Evolutionary conservation across 2,329 filamentous ascomycete genomes (phyloP).

Genomic region (Macrophomina phaseolina): DNA sequence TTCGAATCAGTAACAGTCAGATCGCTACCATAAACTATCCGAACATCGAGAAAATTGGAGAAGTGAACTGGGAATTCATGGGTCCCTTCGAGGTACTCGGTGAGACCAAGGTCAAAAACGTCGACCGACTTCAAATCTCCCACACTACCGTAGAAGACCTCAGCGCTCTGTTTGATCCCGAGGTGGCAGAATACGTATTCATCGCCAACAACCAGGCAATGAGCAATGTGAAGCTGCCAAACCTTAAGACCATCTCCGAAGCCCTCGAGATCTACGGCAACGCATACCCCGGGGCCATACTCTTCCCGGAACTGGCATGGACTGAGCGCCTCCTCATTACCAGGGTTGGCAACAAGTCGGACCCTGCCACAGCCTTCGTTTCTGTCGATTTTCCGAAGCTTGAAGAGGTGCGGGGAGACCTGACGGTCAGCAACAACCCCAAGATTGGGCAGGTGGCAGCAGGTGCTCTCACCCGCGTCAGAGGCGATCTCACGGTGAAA

Average conservation of each 20-base stretch:
- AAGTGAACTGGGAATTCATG: neutral
- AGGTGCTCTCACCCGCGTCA: neutral
- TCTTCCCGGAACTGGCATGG: slow-evolving; percentile 4
- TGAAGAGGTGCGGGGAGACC: neutral
- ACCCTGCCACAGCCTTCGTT: too few relatives aligned
- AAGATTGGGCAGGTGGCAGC: neutral
- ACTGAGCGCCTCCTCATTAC: neutral
- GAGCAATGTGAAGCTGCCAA: neutral
- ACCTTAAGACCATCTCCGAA: neutral
- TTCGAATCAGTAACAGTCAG: neutral
- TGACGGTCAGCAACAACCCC: neutral
- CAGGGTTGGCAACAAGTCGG: neutral
- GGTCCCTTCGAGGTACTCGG: neutral
- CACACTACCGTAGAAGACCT: neutral
- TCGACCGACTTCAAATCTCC: neutral
- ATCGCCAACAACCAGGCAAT: neutral
- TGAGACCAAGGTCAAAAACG: neutral
- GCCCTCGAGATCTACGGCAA: neutral
- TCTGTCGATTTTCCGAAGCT: neutral
- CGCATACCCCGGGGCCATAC: neutral
- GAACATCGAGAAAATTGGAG: neutral
- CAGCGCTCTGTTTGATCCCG: neutral
- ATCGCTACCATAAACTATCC: neutral
- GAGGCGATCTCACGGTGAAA: neutral
- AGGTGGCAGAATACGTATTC: neutral